These are phyloP conservation scores for Fusarium pseudonygamai DNA, from an alignment of 2,329 filamentous ascomycete species.

Conservation along the genomic window DNA sequence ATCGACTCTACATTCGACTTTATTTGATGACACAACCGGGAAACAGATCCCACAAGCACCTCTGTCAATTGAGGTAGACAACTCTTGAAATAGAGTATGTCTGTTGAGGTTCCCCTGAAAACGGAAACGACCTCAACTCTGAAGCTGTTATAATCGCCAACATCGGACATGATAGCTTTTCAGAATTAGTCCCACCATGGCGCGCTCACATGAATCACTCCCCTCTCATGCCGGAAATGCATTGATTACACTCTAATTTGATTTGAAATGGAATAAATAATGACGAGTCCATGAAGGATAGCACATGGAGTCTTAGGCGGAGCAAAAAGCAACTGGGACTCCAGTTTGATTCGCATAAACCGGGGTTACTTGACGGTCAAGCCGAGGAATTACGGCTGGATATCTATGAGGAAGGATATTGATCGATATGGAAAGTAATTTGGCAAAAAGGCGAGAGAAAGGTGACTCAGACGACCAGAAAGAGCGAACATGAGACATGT, in stretches of 20 bases:
- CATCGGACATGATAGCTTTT: conserved; percentile 5
- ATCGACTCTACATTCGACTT: not conserved
- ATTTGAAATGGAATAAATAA: conserved; percentile 26
- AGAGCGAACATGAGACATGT: conserved; percentile 26
- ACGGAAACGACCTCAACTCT: conserved; percentile 19
- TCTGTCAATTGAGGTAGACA: conserved; percentile 20
- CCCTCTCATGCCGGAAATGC: conserved; percentile 19
- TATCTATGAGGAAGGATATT: not conserved
- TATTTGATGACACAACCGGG: conserved; percentile 2
- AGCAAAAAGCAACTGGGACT: conserved; percentile 31
- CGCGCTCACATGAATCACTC: conserved; percentile 15
- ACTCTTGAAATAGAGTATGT: conserved; percentile 9
- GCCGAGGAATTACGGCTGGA: conserved; percentile 12
- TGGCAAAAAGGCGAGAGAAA: conserved; percentile 31
- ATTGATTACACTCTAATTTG: conserved; percentile 25
- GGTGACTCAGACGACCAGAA: conserved; percentile 18
- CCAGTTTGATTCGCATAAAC: conserved; percentile 26
- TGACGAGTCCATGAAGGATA: conserved; percentile 40
- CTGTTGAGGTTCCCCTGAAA: conserved; percentile 25
- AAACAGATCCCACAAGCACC: not conserved
- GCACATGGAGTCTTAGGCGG: conserved; percentile 36
- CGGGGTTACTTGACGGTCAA: conserved; percentile 29
- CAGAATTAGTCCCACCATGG: not conserved
- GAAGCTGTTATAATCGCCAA: not conserved
- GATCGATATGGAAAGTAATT: conserved; percentile 3